Conservation (phyloP, 2,329 filamentous ascomycete genomes). For the Eurotiales sp. region DNA sequence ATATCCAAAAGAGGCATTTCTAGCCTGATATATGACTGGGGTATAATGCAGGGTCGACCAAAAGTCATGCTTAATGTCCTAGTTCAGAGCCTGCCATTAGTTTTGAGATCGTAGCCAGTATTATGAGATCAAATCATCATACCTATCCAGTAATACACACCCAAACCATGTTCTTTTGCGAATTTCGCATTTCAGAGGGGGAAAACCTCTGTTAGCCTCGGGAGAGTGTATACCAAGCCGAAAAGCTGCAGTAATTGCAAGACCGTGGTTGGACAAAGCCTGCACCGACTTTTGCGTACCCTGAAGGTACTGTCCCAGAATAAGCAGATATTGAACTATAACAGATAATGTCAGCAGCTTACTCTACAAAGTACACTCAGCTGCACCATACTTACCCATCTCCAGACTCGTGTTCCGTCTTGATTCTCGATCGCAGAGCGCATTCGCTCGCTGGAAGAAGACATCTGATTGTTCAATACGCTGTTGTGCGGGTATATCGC, state of each 20-base stretch:
- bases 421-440: slow-evolving; percentile 43
- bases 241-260: slow-evolving; percentile 50
- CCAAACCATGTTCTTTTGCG: slow-evolving; percentile 50
- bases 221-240: slow-evolving; percentile 51
- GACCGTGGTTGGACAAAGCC: slow-evolving; percentile 53
- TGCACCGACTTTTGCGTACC: slow-evolving; percentile 52
- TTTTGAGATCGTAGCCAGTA: no score
- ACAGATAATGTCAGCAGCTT: not conserved
- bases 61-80: no score
- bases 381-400: slow-evolving; percentile 32
- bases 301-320: slow-evolving; percentile 52
- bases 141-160: slow-evolving; percentile 48
- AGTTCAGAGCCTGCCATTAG: no score
- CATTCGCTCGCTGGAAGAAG: slow-evolving; percentile 44
- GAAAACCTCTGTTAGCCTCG: slow-evolving; percentile 33
- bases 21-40: slow-evolving; percentile 41
- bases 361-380: no score
- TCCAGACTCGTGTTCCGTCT: slow-evolving; percentile 44
- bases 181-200: slow-evolving; percentile 45
- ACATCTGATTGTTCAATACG: slow-evolving; percentile 41
- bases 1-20: slow-evolving; percentile 28
- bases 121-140: no score
- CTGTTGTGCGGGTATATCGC: slow-evolving; percentile 29
- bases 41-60: no score
- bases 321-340: slow-evolving; percentile 48